These are phyloP conservation scores for Coelastrella sp. DNA, from an alignment of 139 green algal genomes.

Conservation along the genomic window DNA sequence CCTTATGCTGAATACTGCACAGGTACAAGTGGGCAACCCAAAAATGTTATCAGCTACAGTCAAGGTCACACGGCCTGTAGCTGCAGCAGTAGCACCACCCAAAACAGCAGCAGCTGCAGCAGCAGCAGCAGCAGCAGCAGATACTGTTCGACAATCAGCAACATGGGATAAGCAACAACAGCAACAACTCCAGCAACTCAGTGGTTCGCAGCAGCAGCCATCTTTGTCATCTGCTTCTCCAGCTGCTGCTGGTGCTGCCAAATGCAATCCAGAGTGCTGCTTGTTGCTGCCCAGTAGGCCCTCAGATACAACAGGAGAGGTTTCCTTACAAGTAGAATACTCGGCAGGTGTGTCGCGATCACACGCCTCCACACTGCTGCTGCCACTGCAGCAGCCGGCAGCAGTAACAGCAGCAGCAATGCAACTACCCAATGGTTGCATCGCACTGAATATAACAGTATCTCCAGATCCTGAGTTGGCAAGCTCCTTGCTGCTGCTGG, in stretches of 20 bases:
- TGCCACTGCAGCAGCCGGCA: slow-evolving; percentile 42
- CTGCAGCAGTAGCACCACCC: neutral
- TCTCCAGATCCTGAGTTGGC: neutral
- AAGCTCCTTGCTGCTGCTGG: neutral
- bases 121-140: slow-evolving; percentile 25
- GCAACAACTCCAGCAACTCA: neutral
- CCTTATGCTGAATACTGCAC: too few species aligned
- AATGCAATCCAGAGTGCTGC: neutral
- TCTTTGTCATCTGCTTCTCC: slow-evolving; percentile 8
- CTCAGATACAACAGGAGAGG: neutral
- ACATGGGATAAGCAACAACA: too few species aligned
- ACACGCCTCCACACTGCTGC: slow-evolving; percentile 23
- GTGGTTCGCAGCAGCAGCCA: too few species aligned
- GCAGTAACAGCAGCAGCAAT: neutral
- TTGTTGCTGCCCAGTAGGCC: slow-evolving; percentile 25
- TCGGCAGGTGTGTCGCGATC: slow-evolving; percentile 36
- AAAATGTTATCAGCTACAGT: neutral
- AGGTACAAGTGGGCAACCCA: slow-evolving; percentile 37
- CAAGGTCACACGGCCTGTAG: neutral
- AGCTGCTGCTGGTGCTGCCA: slow-evolving; percentile 22
- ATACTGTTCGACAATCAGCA: too few species aligned
- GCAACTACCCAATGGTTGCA: neutral
- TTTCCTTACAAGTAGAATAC: slow-evolving; percentile 38
- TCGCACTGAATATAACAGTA: neutral
- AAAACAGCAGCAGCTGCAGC: neutral